These are phyloP conservation scores for Silene conica DNA, from an alignment of 148 eudicot genomes.

Conservation along the genomic window DNA sequence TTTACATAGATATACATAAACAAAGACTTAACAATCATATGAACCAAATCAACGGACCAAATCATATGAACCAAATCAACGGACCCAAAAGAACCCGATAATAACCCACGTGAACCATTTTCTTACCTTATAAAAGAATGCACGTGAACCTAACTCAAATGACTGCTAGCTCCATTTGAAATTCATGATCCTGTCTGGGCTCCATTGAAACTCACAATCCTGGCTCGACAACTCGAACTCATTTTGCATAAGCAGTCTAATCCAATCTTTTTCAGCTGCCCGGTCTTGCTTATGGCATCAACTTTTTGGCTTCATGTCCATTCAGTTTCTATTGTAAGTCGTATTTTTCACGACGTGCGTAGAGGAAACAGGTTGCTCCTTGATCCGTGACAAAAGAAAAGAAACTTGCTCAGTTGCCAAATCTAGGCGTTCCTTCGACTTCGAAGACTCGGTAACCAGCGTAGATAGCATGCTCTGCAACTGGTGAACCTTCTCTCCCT, in stretches of 20 bases:
- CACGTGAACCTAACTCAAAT: neutral
- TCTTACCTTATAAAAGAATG: too few species aligned
- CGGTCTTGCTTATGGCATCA: neutral
- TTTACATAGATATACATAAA: neutral
- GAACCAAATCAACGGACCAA: neutral
- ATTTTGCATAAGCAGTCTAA: too few species aligned
- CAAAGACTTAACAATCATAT: neutral
- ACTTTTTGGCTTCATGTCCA: neutral
- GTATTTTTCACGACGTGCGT: slow-evolving; percentile 38
- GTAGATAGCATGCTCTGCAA: slow-evolving; percentile 72
- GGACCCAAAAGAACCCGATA: neutral
- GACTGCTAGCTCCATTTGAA: too few species aligned
- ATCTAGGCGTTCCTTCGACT: slow-evolving; percentile 76
- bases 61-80: neutral
- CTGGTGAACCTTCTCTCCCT: slow-evolving; percentile 52
- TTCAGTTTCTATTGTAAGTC: slow-evolving; percentile 24
- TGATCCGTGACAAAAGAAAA: slow-evolving; percentile 59
- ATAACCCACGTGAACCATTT: neutral
- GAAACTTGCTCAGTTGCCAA: slow-evolving; percentile 78
- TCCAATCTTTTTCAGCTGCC: neutral
- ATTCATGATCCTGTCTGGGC: too few species aligned
- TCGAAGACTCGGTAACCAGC: slow-evolving; percentile 67
- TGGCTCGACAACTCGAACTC: neutral
- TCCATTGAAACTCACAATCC: too few species aligned
- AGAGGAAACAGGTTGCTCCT: slow-evolving; percentile 58